These are phyloP conservation scores for Candida schatavii DNA, from an alignment of 805 yeast species.

Conservation along the genomic window DNA sequence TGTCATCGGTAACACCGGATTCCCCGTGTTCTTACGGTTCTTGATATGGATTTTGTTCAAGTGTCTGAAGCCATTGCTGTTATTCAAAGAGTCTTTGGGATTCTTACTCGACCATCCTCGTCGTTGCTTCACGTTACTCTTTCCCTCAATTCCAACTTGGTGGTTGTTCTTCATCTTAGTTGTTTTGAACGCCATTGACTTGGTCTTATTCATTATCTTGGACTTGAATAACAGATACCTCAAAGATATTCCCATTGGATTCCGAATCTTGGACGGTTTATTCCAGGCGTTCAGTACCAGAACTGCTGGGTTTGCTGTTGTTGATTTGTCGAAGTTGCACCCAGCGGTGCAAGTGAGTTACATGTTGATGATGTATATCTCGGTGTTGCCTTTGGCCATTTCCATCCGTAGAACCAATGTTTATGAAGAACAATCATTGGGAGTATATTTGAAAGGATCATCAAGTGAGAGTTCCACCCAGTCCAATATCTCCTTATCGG, in stretches of 20 bases:
- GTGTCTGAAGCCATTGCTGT: slow-evolving; percentile 61
- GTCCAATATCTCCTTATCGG: not conserved
- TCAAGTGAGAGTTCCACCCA: not conserved
- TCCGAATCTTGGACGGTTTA: slow-evolving; percentile 74
- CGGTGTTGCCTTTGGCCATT: slow-evolving; percentile 93
- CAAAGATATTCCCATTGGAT: slow-evolving; percentile 58
- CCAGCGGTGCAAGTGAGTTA: slow-evolving; percentile 94
- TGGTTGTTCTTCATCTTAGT: slow-evolving; percentile 81
- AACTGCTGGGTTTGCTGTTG: slow-evolving; percentile 86
- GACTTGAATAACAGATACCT: slow-evolving; percentile 61
- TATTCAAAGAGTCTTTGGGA: slow-evolving; percentile 70
- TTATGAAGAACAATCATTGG: slow-evolving; percentile 94
- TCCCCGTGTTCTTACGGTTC: slow-evolving; percentile 79
- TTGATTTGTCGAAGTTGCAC: slow-evolving; percentile 67
- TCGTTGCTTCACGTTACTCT: slow-evolving; percentile 89
- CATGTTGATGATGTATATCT: slow-evolving; percentile 96
- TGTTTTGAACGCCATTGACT: slow-evolving; percentile 70
- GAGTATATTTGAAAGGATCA: slow-evolving; percentile 59
- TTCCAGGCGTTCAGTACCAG: slow-evolving; percentile 91
- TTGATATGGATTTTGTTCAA: slow-evolving; percentile 78
- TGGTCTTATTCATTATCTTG: slow-evolving; percentile 73
- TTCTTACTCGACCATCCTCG: slow-evolving; percentile 94
- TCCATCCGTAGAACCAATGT: slow-evolving; percentile 96
- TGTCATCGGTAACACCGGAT: slow-evolving; percentile 91
- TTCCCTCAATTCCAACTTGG: slow-evolving; percentile 94